Evolutionary conservation across 257 asterid genomes (phyloP), one percentile per base, ranked within the genome.

Genomic region (Solanum etuberosum): DNA sequence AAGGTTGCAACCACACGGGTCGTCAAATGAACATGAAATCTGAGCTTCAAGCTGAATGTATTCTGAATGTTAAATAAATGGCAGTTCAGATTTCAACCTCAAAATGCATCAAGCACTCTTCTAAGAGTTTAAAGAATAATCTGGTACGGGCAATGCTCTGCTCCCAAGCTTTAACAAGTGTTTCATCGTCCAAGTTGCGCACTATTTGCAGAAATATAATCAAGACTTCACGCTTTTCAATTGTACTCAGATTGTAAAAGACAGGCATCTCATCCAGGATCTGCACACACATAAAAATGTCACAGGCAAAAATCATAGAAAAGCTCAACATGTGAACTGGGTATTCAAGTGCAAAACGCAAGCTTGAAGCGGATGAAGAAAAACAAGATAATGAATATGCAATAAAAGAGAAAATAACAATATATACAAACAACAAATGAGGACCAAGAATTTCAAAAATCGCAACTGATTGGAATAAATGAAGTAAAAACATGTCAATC

Each of bases 141-240:
- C 99, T 93, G 89, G 98, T 96, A 68, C 99, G 99, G 87, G 99
- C 99, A 88, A 97, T 97, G 93, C 99, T 97, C 91, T 96, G 99
- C 91, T 97, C 98, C 99, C 99, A 97, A 85, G 98, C 99, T 92
- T 96, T 95, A 88, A 95, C 92, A 90, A 97, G 99, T 87, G 99
- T 93, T 72, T 93, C 92, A 89, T 97, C 98, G 86, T 97, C 99
- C 98, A 96, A 90, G 90, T 97, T 96, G 87, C 99, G 99, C 85
- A 93, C 83, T 89, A 97, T 95, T 94, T 97, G 98, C 92, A 96
- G 90, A 90, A 97, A 88, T 73, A 93, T 88, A 85, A 94, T 93
- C 91, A 97, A 89, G 51, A 93, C 98, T 91, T 97, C 99, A 61
- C 99, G 98, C 88, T 97, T 97, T 92, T 97, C 99, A 88, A 90